Base-by-base conservation (phyloP, 768 basidiomycete genomes). In the Psilocybe cubensis region DNA sequence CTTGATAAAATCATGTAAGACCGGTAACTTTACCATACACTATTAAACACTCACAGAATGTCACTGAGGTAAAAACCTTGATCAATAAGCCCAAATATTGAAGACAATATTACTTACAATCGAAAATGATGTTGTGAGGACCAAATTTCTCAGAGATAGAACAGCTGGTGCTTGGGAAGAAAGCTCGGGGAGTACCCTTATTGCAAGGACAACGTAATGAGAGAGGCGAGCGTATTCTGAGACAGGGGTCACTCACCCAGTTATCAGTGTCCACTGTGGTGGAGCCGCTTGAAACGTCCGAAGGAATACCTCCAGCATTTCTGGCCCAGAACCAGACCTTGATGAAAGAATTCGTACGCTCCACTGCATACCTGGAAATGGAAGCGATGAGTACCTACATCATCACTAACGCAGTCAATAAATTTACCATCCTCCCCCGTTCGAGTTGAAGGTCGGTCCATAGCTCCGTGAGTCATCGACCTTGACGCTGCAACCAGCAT, bases 271-370 rank as follows among this genome's bases (percentile, higher is more conserved):
- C 72, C 18, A 86, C 74, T 2, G 63, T 63, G 14, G 65, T 64
- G 0, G 70, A 73, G 3, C 82, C 83, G 17, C 68, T 67, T 25
- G 58, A 69, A 12, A 86, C 76, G 60, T 82, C 85, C 7, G 68
- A 60, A 1, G 85, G 86, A 23, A 83, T 73, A 31, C 63, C 63
- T 12, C 76, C 69, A 35, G 70, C 78, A 46, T 70, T 72, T 41
- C 86, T 77, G 0, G 85, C 75, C 86, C 87, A 91, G 73, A 88
- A 91, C 83, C 85, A 91, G 45, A 89, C 75, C 59, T 85, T 87
- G 66, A 91, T 83, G 66, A 77, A 83, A 3, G 66, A 64, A 21
- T 69, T 59, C 0, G 86, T 86, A 31, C 87, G 79, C 66, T 88
- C 85, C 64, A 88, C 74, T 0, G 86, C 88, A 68, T 78, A 87